Evolutionary conservation across 1,284 basidiomycete species (phyloP).

Genomic region (Boletus hoseneyae): DNA sequence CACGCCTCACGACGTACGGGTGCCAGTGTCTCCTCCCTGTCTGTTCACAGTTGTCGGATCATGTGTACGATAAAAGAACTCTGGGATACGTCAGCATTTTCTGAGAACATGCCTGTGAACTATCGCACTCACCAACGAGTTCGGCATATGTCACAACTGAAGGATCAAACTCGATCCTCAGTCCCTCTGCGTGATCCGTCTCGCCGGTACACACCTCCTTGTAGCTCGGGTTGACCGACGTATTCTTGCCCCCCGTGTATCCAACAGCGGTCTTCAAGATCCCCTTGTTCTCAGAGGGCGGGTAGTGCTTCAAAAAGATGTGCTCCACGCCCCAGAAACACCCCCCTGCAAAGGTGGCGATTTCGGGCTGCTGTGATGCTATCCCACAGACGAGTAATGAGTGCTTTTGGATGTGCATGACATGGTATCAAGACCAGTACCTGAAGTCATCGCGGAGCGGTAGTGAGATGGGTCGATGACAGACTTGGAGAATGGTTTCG

Average conservation of each 20-base stretch:
- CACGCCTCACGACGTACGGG: constrained; percentile 49
- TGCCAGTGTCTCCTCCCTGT: constrained; percentile 77
- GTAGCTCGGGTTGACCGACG: constrained; percentile 64
- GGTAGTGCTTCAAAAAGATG: constrained; percentile 81
- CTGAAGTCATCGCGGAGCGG: constrained; percentile 29
- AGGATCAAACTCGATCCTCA: constrained; percentile 85
- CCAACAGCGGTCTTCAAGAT: constrained; percentile 74
- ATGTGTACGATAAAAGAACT: constrained; percentile 94
- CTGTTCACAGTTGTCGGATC: constrained; percentile 84
- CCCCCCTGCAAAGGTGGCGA: constrained; percentile 78
- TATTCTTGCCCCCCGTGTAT: constrained; percentile 73
- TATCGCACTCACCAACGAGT: constrained; percentile 62
- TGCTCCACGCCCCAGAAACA: constrained; percentile 88
- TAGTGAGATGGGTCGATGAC: constrained; percentile 27
- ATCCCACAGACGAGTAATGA: neutral
- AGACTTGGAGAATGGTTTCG: constrained; percentile 14
- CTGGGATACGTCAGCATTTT: constrained; percentile 34
- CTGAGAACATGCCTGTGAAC: neutral
- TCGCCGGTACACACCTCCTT: constrained; percentile 74
- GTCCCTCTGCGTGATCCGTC: constrained; percentile 90
- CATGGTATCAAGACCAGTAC: constrained; percentile 7
- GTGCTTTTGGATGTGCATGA: neutral
- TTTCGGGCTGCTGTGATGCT: constrained; percentile 40
- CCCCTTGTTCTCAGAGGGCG: constrained; percentile 61
- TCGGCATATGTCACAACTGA: constrained; percentile 74